These are phyloP conservation scores for Santalum album DNA, from an alignment of 164 flowering plant species.

Conservation along the genomic window DNA sequence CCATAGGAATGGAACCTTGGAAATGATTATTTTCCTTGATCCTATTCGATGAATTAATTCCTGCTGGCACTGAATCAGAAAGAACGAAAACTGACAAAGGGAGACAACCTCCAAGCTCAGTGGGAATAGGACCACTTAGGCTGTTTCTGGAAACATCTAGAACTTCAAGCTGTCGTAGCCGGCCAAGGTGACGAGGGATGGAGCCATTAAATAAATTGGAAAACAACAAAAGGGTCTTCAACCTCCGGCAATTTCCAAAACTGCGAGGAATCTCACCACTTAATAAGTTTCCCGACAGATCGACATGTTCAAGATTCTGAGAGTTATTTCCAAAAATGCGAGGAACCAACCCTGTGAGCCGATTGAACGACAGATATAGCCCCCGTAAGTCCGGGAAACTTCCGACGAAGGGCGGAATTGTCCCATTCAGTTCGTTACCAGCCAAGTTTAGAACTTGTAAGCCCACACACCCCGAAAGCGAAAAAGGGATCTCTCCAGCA, in stretches of 20 bases:
- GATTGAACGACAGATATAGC: conserved; percentile 56
- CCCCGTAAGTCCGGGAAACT: conserved; percentile 30
- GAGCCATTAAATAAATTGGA: conserved; percentile 51
- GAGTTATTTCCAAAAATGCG: conserved; percentile 38
- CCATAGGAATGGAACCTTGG: background rate
- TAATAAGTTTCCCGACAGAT: conserved; percentile 58
- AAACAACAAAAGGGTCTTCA: conserved; percentile 40
- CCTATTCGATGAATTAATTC: background rate
- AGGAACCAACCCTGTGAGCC: conserved; percentile 46
- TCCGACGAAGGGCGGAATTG: conserved; percentile 42
- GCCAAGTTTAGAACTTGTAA: conserved; percentile 47
- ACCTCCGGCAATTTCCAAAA: conserved; percentile 43
- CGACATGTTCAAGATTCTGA: conserved; percentile 49
- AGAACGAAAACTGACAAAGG: background rate
- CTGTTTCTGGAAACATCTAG: conserved; percentile 70
- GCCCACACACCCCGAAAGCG: conserved; percentile 23
- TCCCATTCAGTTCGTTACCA: conserved; percentile 41
- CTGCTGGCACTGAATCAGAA: background rate
- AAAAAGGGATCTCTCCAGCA: conserved; percentile 35
- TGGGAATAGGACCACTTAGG: conserved; percentile 40
- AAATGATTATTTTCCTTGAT: background rate
- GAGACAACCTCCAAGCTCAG: conserved; percentile 40
- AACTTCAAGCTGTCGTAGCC: conserved; percentile 47
- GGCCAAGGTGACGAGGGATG: conserved; percentile 57
- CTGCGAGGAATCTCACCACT: conserved; percentile 37